Percentiles rank a stretch among this genome's conserved stretches.
phyloP scores from a whole-genome alignment of 352 stramenopile species.

The Phytopythium chamaehyphon region DNA sequence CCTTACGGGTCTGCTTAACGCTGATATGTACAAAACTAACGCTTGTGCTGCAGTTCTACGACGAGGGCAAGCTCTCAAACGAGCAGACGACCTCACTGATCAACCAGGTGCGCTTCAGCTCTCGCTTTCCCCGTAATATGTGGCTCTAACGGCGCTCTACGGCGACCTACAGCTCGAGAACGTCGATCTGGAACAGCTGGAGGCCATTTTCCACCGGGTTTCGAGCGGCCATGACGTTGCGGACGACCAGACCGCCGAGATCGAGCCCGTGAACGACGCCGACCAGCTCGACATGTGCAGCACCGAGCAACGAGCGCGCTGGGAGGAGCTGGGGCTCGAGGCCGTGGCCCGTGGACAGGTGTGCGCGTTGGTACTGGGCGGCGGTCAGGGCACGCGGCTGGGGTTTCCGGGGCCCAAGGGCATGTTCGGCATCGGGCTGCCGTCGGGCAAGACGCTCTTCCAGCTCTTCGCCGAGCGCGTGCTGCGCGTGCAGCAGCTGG shows the following conservation, averaged over 20 bases:
- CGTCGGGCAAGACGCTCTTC: constrained; percentile 92
- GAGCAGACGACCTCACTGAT: constrained; percentile 37
- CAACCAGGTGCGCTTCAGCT: constrained; percentile 31
- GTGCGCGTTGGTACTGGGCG: constrained; percentile 92
- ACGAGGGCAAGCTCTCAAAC: constrained; percentile 37
- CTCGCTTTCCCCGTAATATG: not conserved
- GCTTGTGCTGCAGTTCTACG: constrained; percentile 50
- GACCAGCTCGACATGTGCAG: constrained; percentile 53
- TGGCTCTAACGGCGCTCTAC: not conserved
- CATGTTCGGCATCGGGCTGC: constrained; percentile 91
- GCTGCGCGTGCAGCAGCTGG: constrained; percentile 56
- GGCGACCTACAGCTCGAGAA: constrained; percentile 40
- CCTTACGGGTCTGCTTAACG: not conserved
- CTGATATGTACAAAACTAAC: no score
- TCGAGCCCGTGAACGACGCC: constrained; percentile 66
- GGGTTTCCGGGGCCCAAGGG: constrained; percentile 95
- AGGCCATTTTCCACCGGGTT: constrained; percentile 51
- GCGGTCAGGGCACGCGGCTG: constrained; percentile 96
- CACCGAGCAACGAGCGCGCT: constrained; percentile 35
- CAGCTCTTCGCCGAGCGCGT: constrained; percentile 93
- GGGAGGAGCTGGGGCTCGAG: constrained; percentile 52
- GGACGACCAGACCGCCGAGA: constrained; percentile 11
- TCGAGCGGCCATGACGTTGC: constrained; percentile 28
- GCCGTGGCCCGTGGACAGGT: constrained; percentile 88
- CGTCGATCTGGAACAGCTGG: constrained; percentile 61